These are phyloP conservation scores for Hyaloscypha bicolor DNA, from an alignment of 495 filamentous ascomycete species.

Conservation along the genomic window DNA sequence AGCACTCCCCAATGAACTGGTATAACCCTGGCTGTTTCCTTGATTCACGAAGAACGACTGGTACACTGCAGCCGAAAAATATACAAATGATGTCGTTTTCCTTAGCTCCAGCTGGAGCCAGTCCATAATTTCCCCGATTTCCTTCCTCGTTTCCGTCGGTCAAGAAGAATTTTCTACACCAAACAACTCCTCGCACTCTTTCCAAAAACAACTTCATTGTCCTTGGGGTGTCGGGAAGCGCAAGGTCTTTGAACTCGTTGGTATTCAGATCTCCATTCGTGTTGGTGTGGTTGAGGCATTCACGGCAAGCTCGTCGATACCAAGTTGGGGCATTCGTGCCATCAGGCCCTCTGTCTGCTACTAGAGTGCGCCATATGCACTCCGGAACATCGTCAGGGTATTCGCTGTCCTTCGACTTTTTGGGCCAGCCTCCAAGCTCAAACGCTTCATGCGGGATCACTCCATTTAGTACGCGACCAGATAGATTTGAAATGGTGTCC, in stretches of 20 bases:
- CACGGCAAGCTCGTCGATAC: slow-evolving; percentile 20
- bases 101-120: slow-evolving; percentile 25
- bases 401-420: background rate
- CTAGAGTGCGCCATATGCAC: slow-evolving; percentile 46
- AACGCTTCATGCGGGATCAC: background rate
- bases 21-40: background rate
- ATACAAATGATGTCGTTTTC: slow-evolving; percentile 42
- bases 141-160: background rate
- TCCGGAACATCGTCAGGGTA: slow-evolving; percentile 34
- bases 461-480: background rate
- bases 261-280: slow-evolving; percentile 5
- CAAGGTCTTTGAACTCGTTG: background rate
- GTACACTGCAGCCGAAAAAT: slow-evolving; percentile 45
- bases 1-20: slow-evolving; percentile 13
- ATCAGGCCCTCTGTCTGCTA: slow-evolving; percentile 40
- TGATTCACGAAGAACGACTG: slow-evolving; percentile 38
- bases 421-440: background rate
- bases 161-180: slow-evolving; percentile 12
- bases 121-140: slow-evolving; percentile 13
- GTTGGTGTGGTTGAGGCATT: slow-evolving; percentile 4
- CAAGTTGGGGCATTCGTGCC: slow-evolving; percentile 9
- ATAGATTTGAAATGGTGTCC: slow-evolving; percentile 6
- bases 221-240: background rate
- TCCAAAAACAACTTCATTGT: slow-evolving; percentile 6
- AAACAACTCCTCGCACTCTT: slow-evolving; percentile 13